phyloP scores from a whole-genome alignment of 2,329 filamentous ascomycete species.

The Curvularia lunata region DNA sequence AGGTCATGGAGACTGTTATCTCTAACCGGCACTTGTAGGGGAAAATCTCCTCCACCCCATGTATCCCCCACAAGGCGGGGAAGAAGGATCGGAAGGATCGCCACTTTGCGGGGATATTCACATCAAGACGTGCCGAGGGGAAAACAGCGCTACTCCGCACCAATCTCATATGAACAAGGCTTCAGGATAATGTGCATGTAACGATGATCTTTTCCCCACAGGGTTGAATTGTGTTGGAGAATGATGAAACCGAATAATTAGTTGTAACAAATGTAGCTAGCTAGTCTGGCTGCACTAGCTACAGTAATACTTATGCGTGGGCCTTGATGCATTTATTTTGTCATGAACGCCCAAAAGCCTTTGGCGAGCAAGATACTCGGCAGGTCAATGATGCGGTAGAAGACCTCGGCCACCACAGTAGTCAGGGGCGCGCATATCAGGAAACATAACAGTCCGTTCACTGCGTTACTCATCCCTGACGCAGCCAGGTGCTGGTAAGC shows the following conservation, averaged over 20 bases:
- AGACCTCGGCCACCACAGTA: conserved; percentile 33
- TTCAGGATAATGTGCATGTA: conserved; percentile 3
- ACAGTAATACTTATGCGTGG: neutral
- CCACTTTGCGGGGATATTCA: neutral
- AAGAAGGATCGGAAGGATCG: neutral
- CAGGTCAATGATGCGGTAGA: conserved; percentile 41
- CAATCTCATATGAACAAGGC: neutral
- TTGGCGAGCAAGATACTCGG: conserved; percentile 40
- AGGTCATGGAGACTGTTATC: conserved; percentile 1
- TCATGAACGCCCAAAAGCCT: conserved; percentile 34
- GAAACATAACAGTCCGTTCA: conserved; percentile 33
- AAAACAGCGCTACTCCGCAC: neutral
- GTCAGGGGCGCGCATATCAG: conserved; percentile 31
- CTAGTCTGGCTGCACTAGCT: neutral
- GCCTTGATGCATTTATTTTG: conserved; percentile 18
- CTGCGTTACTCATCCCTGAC: conserved; percentile 16
- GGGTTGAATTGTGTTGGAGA: neutral
- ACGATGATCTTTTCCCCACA: neutral
- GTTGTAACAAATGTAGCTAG: neutral
- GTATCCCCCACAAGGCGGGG: conserved; percentile 3
- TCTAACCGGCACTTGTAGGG: conserved; percentile 1
- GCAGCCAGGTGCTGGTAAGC: conserved; percentile 51
- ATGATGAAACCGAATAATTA: neutral
- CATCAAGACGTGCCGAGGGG: neutral
- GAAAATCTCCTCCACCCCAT: neutral